Conservation (phyloP, 331 rosid genomes). For the Cydonia oblonga region DNA sequence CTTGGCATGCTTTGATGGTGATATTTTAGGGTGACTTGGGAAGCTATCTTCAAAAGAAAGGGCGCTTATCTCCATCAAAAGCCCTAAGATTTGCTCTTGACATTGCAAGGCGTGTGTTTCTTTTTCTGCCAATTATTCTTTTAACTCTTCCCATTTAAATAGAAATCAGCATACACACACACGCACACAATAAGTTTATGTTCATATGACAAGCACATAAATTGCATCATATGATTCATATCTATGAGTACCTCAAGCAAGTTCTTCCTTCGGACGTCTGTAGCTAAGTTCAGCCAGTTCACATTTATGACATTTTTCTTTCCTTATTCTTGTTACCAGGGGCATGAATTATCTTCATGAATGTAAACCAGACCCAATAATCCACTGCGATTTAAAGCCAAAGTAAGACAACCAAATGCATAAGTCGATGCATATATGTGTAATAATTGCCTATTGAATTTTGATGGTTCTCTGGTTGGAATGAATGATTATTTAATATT, state of each 20-base stretch:
- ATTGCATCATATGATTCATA: neutral
- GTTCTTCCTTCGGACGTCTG: constrained; percentile 4
- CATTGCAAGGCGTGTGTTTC: constrained; percentile 72
- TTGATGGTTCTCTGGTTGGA: constrained; percentile 20
- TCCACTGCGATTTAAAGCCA: constrained; percentile 97
- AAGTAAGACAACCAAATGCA: constrained; percentile 83
- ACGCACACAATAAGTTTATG: neutral
- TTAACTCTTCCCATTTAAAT: neutral
- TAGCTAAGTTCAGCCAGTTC: constrained; percentile 6
- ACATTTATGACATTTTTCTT: constrained; percentile 13
- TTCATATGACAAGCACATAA: neutral
- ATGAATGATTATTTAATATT: constrained; percentile 62
- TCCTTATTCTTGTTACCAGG: constrained; percentile 44
- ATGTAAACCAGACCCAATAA: constrained; percentile 92
- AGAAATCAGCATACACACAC: neutral
- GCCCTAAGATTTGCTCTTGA: constrained; percentile 77
- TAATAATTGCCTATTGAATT: constrained; percentile 10
- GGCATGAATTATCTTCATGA: constrained; percentile 99
- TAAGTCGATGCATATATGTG: constrained; percentile 24
- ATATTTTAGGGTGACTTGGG: constrained; percentile 76
- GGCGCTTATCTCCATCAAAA: constrained; percentile 86
- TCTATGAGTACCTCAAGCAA: neutral
- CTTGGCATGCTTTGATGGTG: constrained; percentile 18
- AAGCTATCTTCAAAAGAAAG: constrained; percentile 79
- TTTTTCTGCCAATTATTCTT: constrained; percentile 10